phyloP scores from a whole-genome alignment of 148 eudicot species.

The Chenopodium album region DNA sequence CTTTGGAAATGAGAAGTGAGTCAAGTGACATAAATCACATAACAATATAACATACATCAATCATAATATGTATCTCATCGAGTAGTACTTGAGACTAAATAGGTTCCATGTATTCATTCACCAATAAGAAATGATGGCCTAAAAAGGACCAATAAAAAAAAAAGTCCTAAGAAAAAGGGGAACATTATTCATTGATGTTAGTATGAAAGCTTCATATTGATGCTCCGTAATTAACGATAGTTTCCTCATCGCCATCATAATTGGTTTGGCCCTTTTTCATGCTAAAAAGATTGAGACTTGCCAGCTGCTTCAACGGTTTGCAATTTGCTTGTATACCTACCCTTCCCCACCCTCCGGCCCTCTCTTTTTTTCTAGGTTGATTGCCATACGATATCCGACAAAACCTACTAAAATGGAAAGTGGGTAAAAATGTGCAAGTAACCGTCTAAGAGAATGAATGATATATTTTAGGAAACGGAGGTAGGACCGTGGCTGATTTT shows the following conservation, averaged over 20 bases:
- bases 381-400: too few relatives aligned
- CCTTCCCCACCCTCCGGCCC: too few relatives aligned
- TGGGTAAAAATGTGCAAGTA: too few relatives aligned
- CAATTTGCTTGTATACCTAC: too few relatives aligned
- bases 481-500: too few relatives aligned
- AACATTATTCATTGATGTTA: neutral
- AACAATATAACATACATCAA: neutral
- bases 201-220: neutral
- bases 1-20: neutral
- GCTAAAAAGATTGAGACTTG: constrained; percentile 1
- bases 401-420: too few relatives aligned
- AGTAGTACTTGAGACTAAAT: neutral
- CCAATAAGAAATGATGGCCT: neutral
- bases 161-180: neutral
- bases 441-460: too few relatives aligned
- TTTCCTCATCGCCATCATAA: neutral
- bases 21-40: neutral
- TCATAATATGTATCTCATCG: neutral
- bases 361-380: too few relatives aligned
- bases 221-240: constrained; percentile 11
- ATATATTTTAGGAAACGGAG: too few relatives aligned
- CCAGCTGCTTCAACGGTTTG: constrained; percentile 4
- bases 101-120: neutral
- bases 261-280: constrained; percentile 2
- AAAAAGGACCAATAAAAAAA: neutral